Evolutionary conservation across 2,329 filamentous ascomycete species (phyloP).

Genomic region (Talaromyces sp.): DNA sequence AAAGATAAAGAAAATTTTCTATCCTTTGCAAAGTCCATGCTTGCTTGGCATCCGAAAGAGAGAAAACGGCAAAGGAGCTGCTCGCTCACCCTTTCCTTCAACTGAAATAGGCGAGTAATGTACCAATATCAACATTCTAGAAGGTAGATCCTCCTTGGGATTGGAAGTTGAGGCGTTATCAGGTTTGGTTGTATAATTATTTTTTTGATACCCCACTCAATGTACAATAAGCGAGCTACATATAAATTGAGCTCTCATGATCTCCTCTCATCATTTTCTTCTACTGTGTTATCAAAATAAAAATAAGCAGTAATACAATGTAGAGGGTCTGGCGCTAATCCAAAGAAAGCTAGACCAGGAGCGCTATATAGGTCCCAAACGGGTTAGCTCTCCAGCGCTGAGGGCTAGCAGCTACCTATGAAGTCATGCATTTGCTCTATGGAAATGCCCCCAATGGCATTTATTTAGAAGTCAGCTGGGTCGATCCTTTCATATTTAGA

Average conservation of each 20-base stretch:
- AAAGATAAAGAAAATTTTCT: slow-evolving; percentile 27
- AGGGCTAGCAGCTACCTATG: not conserved
- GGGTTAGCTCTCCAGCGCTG: not conserved
- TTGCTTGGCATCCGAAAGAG: slow-evolving; percentile 30
- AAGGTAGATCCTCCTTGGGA: not conserved
- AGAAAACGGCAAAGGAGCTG: slow-evolving; percentile 31
- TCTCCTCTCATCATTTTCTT: not conserved
- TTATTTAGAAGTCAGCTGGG: too few species aligned
- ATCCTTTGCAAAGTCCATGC: slow-evolving; percentile 28
- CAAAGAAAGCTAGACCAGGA: not conserved
- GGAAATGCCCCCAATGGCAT: too few species aligned
- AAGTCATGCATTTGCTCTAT: too few species aligned
- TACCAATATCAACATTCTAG: not conserved
- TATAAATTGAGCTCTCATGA: not conserved
- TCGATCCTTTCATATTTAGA: too few species aligned
- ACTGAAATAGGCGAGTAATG: not conserved
- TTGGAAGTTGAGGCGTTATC: not conserved
- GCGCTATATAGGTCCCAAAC: not conserved
- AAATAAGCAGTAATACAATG: not conserved
- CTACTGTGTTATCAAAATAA: not conserved
- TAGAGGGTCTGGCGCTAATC: not conserved
- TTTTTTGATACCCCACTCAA: not conserved
- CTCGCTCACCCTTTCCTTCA: slow-evolving; percentile 30
- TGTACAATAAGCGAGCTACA: not conserved
- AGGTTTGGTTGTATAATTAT: not conserved